Percentiles rank a stretch among this genome's conserved stretches.
Evolutionary conservation across 108 stramenopile genomes (phyloP).

Genomic region (Fragilaria radians): DNA sequence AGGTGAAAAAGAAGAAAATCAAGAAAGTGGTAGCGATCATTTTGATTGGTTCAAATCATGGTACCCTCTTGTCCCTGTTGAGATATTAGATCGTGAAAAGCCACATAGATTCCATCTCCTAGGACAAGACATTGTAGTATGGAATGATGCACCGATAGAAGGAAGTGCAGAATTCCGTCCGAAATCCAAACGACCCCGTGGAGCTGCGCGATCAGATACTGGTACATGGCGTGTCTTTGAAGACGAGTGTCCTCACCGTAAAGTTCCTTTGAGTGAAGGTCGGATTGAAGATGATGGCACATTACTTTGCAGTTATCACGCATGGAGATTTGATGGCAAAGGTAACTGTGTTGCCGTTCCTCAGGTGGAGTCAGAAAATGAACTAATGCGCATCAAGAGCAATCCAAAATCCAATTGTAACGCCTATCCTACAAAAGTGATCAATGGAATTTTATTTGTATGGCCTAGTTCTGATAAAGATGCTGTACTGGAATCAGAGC

Average conservation of each 20-base stretch:
- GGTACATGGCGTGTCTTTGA: slow-evolving; percentile 30
- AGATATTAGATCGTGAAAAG: slow-evolving; percentile 27
- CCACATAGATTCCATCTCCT: slow-evolving; percentile 24
- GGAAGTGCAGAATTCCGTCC: slow-evolving; percentile 14
- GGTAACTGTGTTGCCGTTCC: slow-evolving; percentile 17
- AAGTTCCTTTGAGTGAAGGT: slow-evolving; percentile 56
- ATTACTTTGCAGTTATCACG: slow-evolving; percentile 52
- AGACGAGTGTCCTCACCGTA: slow-evolving; percentile 56
- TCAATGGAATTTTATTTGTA: slow-evolving; percentile 24
- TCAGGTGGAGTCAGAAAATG: slow-evolving; percentile 3
- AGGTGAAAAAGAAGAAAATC: not conserved
- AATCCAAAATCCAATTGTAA: slow-evolving; percentile 31
- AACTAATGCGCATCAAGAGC: slow-evolving; percentile 5
- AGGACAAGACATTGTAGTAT: slow-evolving; percentile 27
- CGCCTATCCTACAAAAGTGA: slow-evolving; percentile 13
- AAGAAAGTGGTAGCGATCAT: not conserved
- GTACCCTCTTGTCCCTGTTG: slow-evolving; percentile 35
- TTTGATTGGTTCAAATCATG: slow-evolving; percentile 39
- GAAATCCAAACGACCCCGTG: slow-evolving; percentile 13
- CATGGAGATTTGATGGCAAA: no score
- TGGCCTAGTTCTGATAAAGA: slow-evolving; percentile 23
- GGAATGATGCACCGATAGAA: slow-evolving; percentile 31
- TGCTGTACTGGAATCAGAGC: slow-evolving; percentile 13
- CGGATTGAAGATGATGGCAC: slow-evolving; percentile 49
- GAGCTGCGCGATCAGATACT: slow-evolving; percentile 2